Percentiles rank a stretch among this genome's conserved stretches.
phyloP scores from a whole-genome alignment of 805 yeast species.

The Wickerhamiella parazyma region DNA sequence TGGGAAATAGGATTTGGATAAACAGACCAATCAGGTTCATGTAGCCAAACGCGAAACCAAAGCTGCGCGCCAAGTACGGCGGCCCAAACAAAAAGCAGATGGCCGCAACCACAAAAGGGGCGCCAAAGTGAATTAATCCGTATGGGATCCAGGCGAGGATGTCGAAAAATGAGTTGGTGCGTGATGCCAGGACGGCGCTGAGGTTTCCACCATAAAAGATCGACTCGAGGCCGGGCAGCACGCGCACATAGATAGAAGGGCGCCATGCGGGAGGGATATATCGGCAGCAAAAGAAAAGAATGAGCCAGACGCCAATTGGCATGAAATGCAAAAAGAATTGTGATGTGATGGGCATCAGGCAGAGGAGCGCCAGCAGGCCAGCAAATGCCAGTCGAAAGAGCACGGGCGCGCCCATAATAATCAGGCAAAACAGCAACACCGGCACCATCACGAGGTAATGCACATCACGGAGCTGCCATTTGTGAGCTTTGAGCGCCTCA shows the following conservation, averaged over 20 bases:
- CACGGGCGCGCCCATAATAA: slow-evolving; percentile 25
- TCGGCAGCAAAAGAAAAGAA: slow-evolving; percentile 63
- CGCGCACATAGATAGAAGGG: slow-evolving; percentile 81
- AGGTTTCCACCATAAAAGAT: slow-evolving; percentile 84
- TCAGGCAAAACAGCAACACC: slow-evolving; percentile 36
- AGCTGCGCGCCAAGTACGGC: slow-evolving; percentile 69
- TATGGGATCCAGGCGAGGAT: slow-evolving; percentile 92
- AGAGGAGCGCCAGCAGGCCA: slow-evolving; percentile 30
- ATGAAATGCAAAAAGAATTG: slow-evolving; percentile 75
- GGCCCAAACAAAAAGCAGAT: slow-evolving; percentile 79
- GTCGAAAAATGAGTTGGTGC: slow-evolving; percentile 52
- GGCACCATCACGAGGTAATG: slow-evolving; percentile 38
- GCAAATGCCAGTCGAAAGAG: slow-evolving; percentile 27
- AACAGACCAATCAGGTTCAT: slow-evolving; percentile 81
- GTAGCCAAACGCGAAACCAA: slow-evolving; percentile 88
- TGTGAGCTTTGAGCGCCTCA: slow-evolving; percentile 22
- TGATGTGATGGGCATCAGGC: slow-evolving; percentile 60
- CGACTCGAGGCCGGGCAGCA: slow-evolving; percentile 83
- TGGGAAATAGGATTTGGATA: slow-evolving; percentile 71
- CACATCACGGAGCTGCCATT: slow-evolving; percentile 31
- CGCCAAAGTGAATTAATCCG: slow-evolving; percentile 79
- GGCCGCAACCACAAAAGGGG: slow-evolving; percentile 76
- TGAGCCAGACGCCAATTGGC: slow-evolving; percentile 78
- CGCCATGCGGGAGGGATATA: slow-evolving; percentile 61
- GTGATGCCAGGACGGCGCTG: slow-evolving; percentile 66